Percentiles rank a stretch among this genome's conserved stretches.
Conservation (phyloP, 1,139 yeast genomes). For the Pichia sp. region DNA sequence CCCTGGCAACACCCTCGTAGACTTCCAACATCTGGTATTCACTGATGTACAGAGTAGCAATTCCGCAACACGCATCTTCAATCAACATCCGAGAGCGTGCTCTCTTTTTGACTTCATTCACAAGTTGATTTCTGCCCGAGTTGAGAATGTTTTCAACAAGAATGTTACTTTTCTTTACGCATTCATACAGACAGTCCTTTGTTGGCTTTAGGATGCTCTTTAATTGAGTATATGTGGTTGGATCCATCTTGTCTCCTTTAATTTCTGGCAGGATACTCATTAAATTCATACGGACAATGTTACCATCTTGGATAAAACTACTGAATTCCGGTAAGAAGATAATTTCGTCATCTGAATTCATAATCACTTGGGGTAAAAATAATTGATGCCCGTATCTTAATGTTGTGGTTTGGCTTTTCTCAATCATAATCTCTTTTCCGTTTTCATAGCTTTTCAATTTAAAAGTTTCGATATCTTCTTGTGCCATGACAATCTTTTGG, state of each 20-base stretch:
- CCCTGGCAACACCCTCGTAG: constrained; percentile 7
- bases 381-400: constrained; percentile 2
- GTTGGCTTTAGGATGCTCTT: constrained; percentile 24
- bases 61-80: neutral
- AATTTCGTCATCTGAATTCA: constrained; percentile 1
- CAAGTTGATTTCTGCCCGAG: neutral
- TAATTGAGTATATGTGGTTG: neutral
- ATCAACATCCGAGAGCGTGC: neutral
- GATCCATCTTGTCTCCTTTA: neutral
- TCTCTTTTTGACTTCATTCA: constrained; percentile 5
- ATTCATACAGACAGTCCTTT: constrained; percentile 20
- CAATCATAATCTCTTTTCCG: neutral
- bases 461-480: constrained; percentile 2
- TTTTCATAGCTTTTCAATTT: constrained; percentile 1
- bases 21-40: constrained; percentile 17
- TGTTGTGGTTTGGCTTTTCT: neutral
- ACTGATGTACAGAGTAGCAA: neutral
- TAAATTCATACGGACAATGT: constrained; percentile 3
- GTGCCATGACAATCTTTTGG: constrained; percentile 7
- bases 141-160: constrained; percentile 16
- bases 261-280: neutral
- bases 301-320: constrained; percentile 4
- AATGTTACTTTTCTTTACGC: constrained; percentile 24
- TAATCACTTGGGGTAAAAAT: constrained; percentile 13
- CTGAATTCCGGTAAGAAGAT: constrained; percentile 13